phyloP scores from a whole-genome alignment of 208 protist species.

The Crithidia expoeki region DNA sequence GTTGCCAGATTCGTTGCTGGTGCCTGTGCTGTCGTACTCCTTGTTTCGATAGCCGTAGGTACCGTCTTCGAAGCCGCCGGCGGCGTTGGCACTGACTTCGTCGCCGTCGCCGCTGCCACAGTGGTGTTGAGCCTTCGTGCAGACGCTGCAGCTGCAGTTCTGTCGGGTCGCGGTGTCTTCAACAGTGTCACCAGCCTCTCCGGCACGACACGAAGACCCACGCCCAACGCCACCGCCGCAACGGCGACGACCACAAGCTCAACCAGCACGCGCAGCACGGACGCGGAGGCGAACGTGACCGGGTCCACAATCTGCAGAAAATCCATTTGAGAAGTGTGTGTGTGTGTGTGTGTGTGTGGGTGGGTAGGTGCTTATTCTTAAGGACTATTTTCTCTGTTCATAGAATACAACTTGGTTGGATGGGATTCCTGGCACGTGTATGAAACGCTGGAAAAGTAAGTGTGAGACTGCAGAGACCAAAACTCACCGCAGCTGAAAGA shows the following conservation, averaged over 20 bases:
- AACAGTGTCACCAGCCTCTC: conserved; percentile 23
- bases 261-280: conserved; percentile 12
- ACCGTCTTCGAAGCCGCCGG: background rate
- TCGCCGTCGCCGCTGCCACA: background rate
- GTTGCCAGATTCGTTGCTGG: background rate
- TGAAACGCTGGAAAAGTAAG: too few relatives aligned
- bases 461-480: too few relatives aligned
- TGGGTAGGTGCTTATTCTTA: too few relatives aligned
- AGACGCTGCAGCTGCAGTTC: background rate
- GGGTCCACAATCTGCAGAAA: conserved; percentile 43
- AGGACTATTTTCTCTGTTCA: too few relatives aligned
- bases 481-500: too few relatives aligned
- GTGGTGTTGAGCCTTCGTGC: background rate
- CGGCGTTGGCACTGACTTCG: background rate
- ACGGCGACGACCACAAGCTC: conserved; percentile 26
- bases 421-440: too few relatives aligned
- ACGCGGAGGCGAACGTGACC: conserved; percentile 9
- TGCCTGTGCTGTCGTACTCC: background rate
- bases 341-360: background rate
- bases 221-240: conserved; percentile 27
- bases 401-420: too few relatives aligned
- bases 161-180: background rate
- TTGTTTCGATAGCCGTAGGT: too few relatives aligned
- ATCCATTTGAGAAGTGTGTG: conserved; percentile 22
- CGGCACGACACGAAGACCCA: conserved; percentile 31